Conservation (phyloP, 306 rosid species). For the Prunus padus region DNA sequence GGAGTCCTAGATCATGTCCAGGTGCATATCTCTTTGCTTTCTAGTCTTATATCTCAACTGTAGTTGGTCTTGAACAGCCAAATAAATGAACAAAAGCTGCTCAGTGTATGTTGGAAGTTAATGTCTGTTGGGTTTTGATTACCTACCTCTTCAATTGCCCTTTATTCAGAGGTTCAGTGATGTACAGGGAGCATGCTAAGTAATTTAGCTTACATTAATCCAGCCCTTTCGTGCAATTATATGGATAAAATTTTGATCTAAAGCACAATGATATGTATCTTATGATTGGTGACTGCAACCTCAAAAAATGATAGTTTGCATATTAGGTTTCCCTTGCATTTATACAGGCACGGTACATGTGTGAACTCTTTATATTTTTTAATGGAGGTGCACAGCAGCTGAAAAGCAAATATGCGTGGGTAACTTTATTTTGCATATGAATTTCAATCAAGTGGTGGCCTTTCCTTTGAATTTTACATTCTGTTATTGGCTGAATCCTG, state of each 20-base stretch:
- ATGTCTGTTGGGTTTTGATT: neutral
- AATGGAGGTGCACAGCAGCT: neutral
- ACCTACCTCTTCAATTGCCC: neutral
- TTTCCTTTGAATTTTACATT: neutral
- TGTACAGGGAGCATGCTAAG: neutral
- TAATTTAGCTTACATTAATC: neutral
- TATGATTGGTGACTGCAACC: constrained; percentile 6
- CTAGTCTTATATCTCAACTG: constrained; percentile 7
- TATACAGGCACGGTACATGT: neutral
- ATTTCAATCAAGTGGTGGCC: neutral
- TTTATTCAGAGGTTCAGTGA: neutral
- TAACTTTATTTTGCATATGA: neutral
- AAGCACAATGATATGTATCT: neutral
- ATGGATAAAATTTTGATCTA: neutral
- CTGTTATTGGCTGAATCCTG: neutral
- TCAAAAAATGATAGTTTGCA: neutral
- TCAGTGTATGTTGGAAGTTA: neutral
- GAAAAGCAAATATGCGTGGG: neutral
- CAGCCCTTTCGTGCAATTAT: neutral
- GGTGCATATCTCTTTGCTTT: constrained; percentile 46
- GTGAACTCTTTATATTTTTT: neutral
- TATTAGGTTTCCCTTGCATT: neutral
- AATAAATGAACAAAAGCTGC: neutral
- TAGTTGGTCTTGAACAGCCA: neutral
- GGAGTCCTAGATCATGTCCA: constrained; percentile 99